These are phyloP conservation scores for Populus tomentosa DNA, from an alignment of 441 rosid species.

Conservation along the genomic window DNA sequence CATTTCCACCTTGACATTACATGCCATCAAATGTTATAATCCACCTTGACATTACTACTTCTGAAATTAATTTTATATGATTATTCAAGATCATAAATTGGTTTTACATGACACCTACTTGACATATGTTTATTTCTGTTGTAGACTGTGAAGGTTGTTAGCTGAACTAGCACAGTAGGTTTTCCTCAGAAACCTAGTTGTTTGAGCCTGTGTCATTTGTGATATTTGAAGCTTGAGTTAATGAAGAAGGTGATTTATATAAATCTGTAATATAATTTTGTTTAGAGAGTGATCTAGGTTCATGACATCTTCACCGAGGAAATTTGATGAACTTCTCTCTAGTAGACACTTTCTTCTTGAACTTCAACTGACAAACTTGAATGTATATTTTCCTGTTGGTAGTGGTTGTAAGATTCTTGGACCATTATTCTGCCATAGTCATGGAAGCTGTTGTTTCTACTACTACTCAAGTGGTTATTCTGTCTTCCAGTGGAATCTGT, in stretches of 20 bases:
- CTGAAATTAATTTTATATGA: background rate
- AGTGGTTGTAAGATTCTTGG: background rate
- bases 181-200: background rate
- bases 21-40: background rate
- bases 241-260: background rate
- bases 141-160: slow-evolving; percentile 1
- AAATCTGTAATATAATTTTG: background rate
- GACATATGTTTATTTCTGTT: background rate
- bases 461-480: background rate
- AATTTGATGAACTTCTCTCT: background rate
- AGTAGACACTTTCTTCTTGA: background rate
- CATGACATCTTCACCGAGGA: background rate
- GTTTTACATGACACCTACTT: background rate
- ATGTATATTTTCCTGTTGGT: slow-evolving; percentile 7
- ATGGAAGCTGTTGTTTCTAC: background rate
- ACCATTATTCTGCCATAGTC: background rate
- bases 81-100: background rate
- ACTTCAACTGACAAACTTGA: background rate
- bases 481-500: background rate
- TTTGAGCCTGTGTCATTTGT: background rate
- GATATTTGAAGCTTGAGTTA: background rate
- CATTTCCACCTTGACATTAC: background rate
- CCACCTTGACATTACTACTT: background rate
- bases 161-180: background rate
- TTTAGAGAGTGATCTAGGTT: background rate